Evolutionary conservation across 192 early-diverging fungal genomes (phyloP), one percentile per base, ranked within the genome.

Genomic region (Coemansia sp.): DNA sequence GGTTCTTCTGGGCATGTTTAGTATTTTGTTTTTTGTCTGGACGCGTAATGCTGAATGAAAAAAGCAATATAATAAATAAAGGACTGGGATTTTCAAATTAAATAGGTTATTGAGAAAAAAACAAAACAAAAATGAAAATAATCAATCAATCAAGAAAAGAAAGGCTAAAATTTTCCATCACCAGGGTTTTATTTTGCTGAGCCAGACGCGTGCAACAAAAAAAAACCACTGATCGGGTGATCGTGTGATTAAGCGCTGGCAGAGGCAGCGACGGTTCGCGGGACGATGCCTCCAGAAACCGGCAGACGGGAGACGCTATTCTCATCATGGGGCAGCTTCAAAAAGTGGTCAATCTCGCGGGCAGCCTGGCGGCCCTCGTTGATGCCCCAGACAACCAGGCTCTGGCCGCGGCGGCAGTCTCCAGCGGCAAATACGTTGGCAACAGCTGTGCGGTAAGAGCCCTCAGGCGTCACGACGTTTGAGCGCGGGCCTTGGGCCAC

Each of bases 331-430:
- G 11, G 22, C 5, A 15, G 15, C 11, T 38, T 88, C 72, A 99
- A 76, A 76, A 83, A 88, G 65, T 90, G 69, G 73, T 99, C 97
- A 33, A 98, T 87, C 76, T 98, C 94, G 38, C 96, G 87, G 9
- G 97, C 97, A 56, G 91, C 91, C 85, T 95, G 90, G 53, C 97
- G 89, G 56, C 97, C 97, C 80, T 99, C 97, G 78, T 96, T 97
- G 81, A 99, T 98, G 74, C 93, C 97, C 94, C 95, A 96, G 38
- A 99, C 97, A 73, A 99, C 95, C 60, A 99, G 81, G 37, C 88
- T 90, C 87, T 97, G 95, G 12, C 97, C 97, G 22, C 97, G 88
- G 54, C 97, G 91, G 81, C 95, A 96, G 86, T 99, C 97, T 70
- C 97, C 97, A 14, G 97, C 97, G 32, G 97, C 97, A 85, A 90